Evolutionary conservation across 805 yeast genomes (phyloP).

Genomic region (Schwanniomyces sp.): DNA sequence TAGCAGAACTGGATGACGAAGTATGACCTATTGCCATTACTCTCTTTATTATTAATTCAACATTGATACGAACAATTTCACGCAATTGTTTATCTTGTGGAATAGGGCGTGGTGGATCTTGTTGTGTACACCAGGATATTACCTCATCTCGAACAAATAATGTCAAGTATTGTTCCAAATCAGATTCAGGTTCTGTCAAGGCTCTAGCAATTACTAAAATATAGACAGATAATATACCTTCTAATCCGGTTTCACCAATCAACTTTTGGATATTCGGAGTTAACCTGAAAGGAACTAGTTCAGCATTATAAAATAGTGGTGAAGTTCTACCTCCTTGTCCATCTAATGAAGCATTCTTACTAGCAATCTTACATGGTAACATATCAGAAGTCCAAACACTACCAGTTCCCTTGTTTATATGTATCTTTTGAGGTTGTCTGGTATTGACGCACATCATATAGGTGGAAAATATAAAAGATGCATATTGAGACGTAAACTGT

Average conservation of each 20-base stretch:
- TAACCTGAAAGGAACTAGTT: conserved; percentile 91
- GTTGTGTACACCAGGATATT: conserved; percentile 88
- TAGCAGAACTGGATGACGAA: conserved; percentile 59
- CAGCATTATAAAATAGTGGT: conserved; percentile 88
- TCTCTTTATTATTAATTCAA: conserved; percentile 77
- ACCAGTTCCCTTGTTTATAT: conserved; percentile 79
- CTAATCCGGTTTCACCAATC: conserved; percentile 92
- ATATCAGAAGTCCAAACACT: conserved; percentile 92
- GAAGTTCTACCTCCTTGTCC: conserved; percentile 54
- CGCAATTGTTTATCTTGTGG: conserved; percentile 82
- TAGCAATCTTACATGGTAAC: conserved; percentile 84
- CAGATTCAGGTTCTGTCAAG: conserved; percentile 87
- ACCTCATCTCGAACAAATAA: conserved; percentile 95
- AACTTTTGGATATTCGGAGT: conserved; percentile 94
- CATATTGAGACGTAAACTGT: conserved; percentile 93
- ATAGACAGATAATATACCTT: conserved; percentile 86
- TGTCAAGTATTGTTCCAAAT: conserved; percentile 87
- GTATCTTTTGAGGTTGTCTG: conserved; percentile 92
- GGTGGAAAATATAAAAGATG: conserved; percentile 87
- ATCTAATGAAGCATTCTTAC: conserved; percentile 47
- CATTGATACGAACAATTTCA: conserved; percentile 86
- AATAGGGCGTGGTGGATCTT: conserved; percentile 67
- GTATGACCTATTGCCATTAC: conserved; percentile 68
- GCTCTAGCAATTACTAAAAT: conserved; percentile 85
- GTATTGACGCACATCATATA: conserved; percentile 92